These are phyloP conservation scores for Talaromyces marneffei DNA, from an alignment of 2,329 filamentous ascomycete genomes.

Conservation along the genomic window DNA sequence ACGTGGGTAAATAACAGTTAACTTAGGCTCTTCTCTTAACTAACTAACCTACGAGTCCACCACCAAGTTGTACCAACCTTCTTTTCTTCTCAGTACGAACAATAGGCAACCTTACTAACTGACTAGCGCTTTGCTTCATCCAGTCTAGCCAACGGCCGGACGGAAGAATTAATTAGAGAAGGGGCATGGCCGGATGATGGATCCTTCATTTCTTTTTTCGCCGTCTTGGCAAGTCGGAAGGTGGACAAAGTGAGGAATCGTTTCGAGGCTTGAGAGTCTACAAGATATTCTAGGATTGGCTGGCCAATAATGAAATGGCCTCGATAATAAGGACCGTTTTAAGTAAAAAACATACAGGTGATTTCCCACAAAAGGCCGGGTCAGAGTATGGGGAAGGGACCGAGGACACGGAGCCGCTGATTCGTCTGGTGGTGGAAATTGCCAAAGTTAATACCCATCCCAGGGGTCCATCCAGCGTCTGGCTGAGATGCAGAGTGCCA, in stretches of 20 bases:
- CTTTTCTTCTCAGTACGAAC: background rate
- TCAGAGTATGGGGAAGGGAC: background rate
- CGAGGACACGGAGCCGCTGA: background rate
- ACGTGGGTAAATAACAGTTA: slow-evolving; percentile 4
- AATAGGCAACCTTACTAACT: background rate
- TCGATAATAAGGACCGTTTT: background rate
- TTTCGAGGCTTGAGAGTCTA: background rate
- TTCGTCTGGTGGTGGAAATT: background rate
- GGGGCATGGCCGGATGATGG: background rate
- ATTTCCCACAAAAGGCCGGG: background rate
- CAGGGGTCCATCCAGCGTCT: background rate
- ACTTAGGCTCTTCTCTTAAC: background rate
- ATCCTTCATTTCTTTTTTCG: background rate
- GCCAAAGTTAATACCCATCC: background rate
- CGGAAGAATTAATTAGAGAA: background rate
- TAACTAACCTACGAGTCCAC: background rate
- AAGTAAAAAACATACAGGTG: background rate
- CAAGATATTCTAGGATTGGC: background rate
- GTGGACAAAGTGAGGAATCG: background rate
- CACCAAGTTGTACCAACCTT: too few species aligned
- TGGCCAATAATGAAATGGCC: background rate
- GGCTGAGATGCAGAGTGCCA: background rate
- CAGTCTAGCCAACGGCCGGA: background rate
- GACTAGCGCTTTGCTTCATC: background rate
- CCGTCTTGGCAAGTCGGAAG: background rate